A percentile compares a stretch with the other conserved stretches of the same genome.
phyloP scores from a whole-genome alignment of 352 stramenopile genomes.

The Phytophthora sojae region DNA sequence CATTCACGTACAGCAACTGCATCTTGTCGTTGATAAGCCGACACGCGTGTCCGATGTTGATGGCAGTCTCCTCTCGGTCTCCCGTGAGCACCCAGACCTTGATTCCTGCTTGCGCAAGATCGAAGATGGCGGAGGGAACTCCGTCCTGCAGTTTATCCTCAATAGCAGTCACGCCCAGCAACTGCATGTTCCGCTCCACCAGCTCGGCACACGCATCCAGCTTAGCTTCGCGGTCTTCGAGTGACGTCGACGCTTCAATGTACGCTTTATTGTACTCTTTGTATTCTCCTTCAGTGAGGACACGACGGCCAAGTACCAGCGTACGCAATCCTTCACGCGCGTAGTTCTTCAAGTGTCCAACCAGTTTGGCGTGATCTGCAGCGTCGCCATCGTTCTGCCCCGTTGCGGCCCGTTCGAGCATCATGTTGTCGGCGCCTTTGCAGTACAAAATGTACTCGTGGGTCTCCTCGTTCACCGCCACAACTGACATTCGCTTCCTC shows the following conservation, averaged over 20 bases:
- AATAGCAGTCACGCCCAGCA: slow-evolving; percentile 95
- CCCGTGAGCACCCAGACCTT: slow-evolving; percentile 99
- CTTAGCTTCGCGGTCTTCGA: slow-evolving; percentile 59
- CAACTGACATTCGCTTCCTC: slow-evolving; percentile 98
- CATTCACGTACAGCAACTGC: slow-evolving; percentile 73
- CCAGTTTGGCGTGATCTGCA: slow-evolving; percentile 27
- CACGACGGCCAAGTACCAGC: slow-evolving; percentile 67
- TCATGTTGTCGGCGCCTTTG: slow-evolving; percentile 90
- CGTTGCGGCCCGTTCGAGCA: slow-evolving; percentile 60
- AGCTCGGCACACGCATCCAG: slow-evolving; percentile 64
- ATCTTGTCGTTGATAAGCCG: slow-evolving; percentile 73
- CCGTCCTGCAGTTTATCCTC: slow-evolving; percentile 97
- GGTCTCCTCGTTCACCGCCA: slow-evolving; percentile 76
- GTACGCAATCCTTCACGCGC: slow-evolving; percentile 83
- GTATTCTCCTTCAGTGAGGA: slow-evolving; percentile 66
- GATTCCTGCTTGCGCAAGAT: slow-evolving; percentile 94
- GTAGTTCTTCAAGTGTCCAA: slow-evolving; percentile 69
- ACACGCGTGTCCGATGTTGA: slow-evolving; percentile 96
- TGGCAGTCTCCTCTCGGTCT: slow-evolving; percentile 97
- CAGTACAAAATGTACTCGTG: slow-evolving; percentile 67
- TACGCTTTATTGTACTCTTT: slow-evolving; percentile 64
- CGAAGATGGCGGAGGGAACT: slow-evolving; percentile 94
- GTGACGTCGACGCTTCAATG: slow-evolving; percentile 53
- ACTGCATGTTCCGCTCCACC: slow-evolving; percentile 74
- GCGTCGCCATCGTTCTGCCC: slow-evolving; percentile 18